Percentiles rank a stretch among this genome's conserved stretches.
phyloP scores from a whole-genome alignment of 495 filamentous ascomycete genomes.

The Neurospora pannonica region DNA sequence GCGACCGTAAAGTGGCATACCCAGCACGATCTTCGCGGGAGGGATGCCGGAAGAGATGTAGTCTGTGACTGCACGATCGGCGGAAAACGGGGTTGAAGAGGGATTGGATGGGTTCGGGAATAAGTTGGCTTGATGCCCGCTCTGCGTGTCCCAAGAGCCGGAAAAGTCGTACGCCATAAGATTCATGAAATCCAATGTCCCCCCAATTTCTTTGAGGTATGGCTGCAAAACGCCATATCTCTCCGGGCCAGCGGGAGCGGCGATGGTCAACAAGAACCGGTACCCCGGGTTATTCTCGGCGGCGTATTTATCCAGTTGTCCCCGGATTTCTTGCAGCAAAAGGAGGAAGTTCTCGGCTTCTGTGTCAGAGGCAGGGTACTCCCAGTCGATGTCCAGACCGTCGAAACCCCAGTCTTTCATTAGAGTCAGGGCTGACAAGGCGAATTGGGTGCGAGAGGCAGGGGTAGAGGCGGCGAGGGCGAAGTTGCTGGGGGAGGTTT shows the following conservation, averaged over 20 bases:
- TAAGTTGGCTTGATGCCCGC: conserved; percentile 73
- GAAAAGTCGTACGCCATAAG: conserved; percentile 72
- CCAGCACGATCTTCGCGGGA: conserved; percentile 61
- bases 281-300: conserved; percentile 34
- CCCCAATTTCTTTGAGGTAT: conserved; percentile 51
- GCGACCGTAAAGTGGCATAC: conserved; percentile 82
- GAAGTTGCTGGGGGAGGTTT: conserved; percentile 47
- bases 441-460: conserved; percentile 51
- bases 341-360: conserved; percentile 65
- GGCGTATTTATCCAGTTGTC: conserved; percentile 56
- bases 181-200: conserved; percentile 75
- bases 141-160: conserved; percentile 53
- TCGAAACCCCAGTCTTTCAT: conserved; percentile 51
- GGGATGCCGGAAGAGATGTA: conserved; percentile 59
- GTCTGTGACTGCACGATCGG: conserved; percentile 53
- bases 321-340: conserved; percentile 56
- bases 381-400: conserved; percentile 41
- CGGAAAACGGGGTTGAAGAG: conserved; percentile 55
- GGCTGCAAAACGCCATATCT: conserved; percentile 58
- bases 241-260: conserved; percentile 45
- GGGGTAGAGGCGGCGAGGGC: conserved; percentile 52
- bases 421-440: conserved; percentile 51
- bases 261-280: conserved; percentile 70
- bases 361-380: conserved; percentile 44
- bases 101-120: conserved; percentile 44